phyloP scores from a whole-genome alignment of 2,329 filamentous ascomycete genomes.

The Lecanicillium sp. region DNA sequence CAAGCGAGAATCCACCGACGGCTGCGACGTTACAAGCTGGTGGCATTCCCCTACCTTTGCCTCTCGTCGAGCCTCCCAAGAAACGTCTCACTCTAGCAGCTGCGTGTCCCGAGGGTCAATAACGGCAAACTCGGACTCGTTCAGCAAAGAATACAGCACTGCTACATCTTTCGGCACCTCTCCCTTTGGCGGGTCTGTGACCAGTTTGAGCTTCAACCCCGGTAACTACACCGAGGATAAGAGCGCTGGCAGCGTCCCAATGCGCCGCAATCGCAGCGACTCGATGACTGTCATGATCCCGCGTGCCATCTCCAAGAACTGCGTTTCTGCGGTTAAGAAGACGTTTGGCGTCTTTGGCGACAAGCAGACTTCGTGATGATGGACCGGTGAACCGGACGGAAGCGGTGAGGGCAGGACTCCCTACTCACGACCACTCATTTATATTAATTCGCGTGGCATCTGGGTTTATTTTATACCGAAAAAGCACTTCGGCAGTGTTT shows the following conservation, averaged over 20 bases:
- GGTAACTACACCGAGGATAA: conserved; percentile 4
- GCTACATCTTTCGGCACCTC: conserved; percentile 1
- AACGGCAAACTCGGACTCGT: conserved; percentile 3
- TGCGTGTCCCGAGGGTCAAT: conserved; percentile 3
- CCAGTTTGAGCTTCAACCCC: conserved; percentile 4
- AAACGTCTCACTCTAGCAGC: not conserved
- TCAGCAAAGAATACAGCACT: conserved; percentile 2
- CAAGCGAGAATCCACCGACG: not conserved
- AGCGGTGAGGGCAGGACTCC: too few species aligned
- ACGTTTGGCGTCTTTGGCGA: conserved; percentile 6
- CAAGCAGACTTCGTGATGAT: not conserved
- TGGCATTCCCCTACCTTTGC: not conserved
- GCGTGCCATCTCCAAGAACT: conserved; percentile 6
- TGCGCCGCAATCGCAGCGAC: conserved; percentile 5
- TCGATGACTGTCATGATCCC: conserved; percentile 6
- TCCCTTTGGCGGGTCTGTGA: not conserved
- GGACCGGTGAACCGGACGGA: too few species aligned
- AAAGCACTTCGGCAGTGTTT: too few species aligned
- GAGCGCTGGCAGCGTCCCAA: not conserved
- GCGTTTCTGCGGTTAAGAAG: conserved; percentile 8
- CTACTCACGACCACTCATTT: too few species aligned
- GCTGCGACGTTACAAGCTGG: too few species aligned
- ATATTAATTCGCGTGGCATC: too few species aligned
- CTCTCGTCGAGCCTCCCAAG: not conserved
- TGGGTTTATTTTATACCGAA: too few species aligned